Conservation (phyloP, 2,329 filamentous ascomycete genomes). For the Diaporthe nobilis region DNA sequence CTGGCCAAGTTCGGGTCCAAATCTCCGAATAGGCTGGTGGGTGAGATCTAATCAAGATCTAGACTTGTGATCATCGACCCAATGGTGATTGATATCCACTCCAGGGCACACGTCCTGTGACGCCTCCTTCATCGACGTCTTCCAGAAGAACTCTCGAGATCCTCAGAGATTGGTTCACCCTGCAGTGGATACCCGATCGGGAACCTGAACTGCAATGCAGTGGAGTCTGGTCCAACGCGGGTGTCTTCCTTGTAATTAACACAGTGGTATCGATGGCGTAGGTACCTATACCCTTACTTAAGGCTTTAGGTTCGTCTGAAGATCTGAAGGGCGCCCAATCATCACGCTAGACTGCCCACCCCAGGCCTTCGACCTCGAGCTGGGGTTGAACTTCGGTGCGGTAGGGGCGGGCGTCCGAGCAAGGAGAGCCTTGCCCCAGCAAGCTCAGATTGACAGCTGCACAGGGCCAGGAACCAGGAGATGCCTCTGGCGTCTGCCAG, state of each 20-base stretch:
- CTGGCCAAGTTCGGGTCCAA: slow-evolving; percentile 5
- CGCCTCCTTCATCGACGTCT: neutral
- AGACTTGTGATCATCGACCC: slow-evolving; percentile 17
- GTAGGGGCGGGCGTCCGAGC: neutral
- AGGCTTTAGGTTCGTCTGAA: neutral
- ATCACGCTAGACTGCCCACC: neutral
- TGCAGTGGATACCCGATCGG: slow-evolving; percentile 3
- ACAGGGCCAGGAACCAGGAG: neutral
- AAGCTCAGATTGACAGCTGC: slow-evolving; percentile 15
- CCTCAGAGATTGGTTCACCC: neutral
- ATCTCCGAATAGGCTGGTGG: neutral
- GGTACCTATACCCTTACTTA: neutral
- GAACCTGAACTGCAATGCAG: neutral
- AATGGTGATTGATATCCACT: neutral
- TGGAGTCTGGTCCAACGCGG: neutral
- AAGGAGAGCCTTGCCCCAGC: neutral
- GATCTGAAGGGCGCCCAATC: neutral
- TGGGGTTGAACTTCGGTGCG: neutral
- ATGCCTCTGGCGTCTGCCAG: neutral
- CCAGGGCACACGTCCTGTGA: neutral
- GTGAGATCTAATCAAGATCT: slow-evolving; percentile 25
- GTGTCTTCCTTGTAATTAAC: neutral
- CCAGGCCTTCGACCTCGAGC: neutral
- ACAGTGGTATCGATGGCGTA: neutral
- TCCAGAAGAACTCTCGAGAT: neutral